Percentiles rank a stretch among this genome's conserved stretches.
phyloP scores from a whole-genome alignment of 768 basidiomycete species.

The Piloderma croceum region DNA sequence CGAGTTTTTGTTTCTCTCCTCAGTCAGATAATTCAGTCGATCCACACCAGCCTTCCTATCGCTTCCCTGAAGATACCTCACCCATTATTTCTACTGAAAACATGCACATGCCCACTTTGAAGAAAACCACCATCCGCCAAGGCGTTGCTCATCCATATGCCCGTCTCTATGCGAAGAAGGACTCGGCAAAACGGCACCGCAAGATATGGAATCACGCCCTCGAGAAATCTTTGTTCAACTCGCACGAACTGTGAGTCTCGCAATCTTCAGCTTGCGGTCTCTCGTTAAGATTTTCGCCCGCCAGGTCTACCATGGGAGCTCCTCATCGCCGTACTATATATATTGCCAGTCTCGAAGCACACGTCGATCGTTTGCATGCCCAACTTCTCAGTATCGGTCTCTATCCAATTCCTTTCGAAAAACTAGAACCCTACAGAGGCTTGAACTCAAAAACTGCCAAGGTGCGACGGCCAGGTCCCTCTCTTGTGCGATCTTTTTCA shows the following conservation, averaged over 20 bases:
- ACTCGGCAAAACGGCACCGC: slow-evolving; percentile 57
- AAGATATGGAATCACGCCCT: slow-evolving; percentile 76
- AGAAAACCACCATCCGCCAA: slow-evolving; percentile 16
- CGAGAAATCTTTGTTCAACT: slow-evolving; percentile 64
- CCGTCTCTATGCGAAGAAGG: slow-evolving; percentile 61
- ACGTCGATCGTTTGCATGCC: slow-evolving; percentile 62
- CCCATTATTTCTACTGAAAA: slow-evolving; percentile 2
- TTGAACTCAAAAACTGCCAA: slow-evolving; percentile 76
- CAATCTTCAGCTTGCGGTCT: slow-evolving; percentile 1
- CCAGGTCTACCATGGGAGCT: slow-evolving; percentile 59
- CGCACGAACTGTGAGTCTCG: slow-evolving; percentile 55
- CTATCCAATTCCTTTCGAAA: slow-evolving; percentile 50
- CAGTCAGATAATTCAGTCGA: too few species aligned
- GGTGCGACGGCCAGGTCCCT: slow-evolving; percentile 30
- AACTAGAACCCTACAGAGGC: slow-evolving; percentile 59
- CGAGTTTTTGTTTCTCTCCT: too few species aligned
- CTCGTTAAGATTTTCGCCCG: neutral
- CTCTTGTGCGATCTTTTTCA: slow-evolving; percentile 1
- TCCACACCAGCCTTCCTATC: neutral
- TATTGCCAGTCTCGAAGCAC: slow-evolving; percentile 65
- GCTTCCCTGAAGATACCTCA: neutral
- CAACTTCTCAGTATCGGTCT: slow-evolving; percentile 48
- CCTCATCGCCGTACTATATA: slow-evolving; percentile 68
- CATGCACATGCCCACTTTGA: neutral
- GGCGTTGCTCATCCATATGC: slow-evolving; percentile 68